These are phyloP conservation scores for Ormosia emarginata DNA, from an alignment of 306 rosid species.

Conservation along the genomic window DNA sequence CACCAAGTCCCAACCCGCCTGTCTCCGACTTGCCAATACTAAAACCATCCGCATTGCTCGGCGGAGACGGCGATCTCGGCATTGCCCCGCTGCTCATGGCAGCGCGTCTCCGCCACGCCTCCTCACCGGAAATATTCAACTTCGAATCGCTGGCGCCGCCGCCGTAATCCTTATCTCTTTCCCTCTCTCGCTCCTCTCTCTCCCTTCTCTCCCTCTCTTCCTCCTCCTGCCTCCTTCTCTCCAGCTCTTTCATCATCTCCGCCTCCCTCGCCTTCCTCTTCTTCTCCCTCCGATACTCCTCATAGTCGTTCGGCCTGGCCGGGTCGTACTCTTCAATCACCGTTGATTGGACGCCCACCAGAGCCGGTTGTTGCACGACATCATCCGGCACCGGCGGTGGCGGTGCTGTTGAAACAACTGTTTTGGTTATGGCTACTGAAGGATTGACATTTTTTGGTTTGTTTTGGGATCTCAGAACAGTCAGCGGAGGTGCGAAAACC, in stretches of 20 bases:
- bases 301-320: conserved; percentile 90
- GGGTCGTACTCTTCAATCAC: conserved; percentile 95
- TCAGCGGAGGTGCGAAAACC: conserved; percentile 67
- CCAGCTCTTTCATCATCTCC: conserved; percentile 75
- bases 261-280: conserved; percentile 80
- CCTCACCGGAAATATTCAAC: conserved; percentile 90
- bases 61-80: conserved; percentile 82
- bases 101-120: conserved; percentile 94
- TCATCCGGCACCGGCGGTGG: conserved; percentile 18
- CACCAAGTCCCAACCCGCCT: conserved; percentile 85
- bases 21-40: conserved; percentile 89
- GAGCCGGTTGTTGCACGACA: conserved; percentile 47
- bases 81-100: conserved; percentile 70
- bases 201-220: conserved; percentile 45
- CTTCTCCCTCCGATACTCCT: conserved; percentile 82
- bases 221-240: conserved; percentile 57
- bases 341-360: conserved; percentile 78
- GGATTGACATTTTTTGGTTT: conserved; percentile 45
- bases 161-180: conserved; percentile 37
- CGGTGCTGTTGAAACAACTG: not conserved
- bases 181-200: conserved; percentile 39
- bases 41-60: conserved; percentile 69
- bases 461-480: conserved; percentile 55
- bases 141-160: conserved; percentile 36
- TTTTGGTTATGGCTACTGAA: conserved; percentile 14